Evolutionary conservation across 116 monocot species (phyloP).

Genomic region (Papilionanthe hybrid): DNA sequence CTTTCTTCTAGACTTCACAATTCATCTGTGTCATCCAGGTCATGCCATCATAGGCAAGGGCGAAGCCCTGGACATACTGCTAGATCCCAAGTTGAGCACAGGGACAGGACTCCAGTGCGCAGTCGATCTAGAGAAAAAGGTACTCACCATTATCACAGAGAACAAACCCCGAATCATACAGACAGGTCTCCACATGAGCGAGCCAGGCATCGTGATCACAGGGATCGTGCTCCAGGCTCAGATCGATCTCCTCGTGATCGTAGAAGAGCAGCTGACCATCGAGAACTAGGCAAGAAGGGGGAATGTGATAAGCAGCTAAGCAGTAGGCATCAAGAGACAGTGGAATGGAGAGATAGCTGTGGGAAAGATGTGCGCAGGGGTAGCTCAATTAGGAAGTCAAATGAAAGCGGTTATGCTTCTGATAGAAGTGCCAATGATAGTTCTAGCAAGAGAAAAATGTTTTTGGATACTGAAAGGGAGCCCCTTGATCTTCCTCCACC

Average conservation of each 20-base stretch:
- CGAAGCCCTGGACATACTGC: conserved; percentile 34
- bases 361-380: conserved; percentile 40
- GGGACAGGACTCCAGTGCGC: conserved; percentile 27
- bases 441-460: conserved; percentile 32
- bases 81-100: conserved; percentile 29
- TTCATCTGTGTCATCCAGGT: conserved; percentile 24
- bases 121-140: conserved; percentile 29
- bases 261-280: conserved; percentile 12
- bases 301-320: conserved; percentile 35
- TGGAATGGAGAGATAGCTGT: conserved; percentile 23
- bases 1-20: conserved; percentile 34
- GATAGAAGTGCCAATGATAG: conserved; percentile 28
- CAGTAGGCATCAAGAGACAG: conserved; percentile 37
- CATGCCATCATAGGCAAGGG: conserved; percentile 38
- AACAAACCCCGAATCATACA: conserved; percentile 23
- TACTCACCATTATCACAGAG: conserved; percentile 33
- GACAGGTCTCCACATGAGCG: conserved; percentile 48
- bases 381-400: conserved; percentile 27
- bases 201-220: conserved; percentile 17
- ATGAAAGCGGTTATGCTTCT: conserved; percentile 23
- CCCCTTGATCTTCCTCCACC: conserved; percentile 38
- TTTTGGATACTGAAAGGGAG: conserved; percentile 19
- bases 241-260: conserved; percentile 33
- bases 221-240: conserved; percentile 58
- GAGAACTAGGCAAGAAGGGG: conserved; percentile 29